Conservation (phyloP, 306 rosid genomes). For the Fagus crenata region DNA sequence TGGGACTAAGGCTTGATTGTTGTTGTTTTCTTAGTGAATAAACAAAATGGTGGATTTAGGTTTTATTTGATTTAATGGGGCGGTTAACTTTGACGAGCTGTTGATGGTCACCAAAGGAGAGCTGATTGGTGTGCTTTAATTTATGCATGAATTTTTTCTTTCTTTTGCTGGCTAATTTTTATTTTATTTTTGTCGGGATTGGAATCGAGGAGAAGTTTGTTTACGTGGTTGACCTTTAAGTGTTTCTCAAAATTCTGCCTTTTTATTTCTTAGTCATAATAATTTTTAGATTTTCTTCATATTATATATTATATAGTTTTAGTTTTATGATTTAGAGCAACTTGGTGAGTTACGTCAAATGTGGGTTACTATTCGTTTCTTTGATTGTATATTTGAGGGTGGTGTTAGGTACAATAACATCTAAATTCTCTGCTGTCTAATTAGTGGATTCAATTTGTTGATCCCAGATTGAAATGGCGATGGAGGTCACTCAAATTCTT, state of each 20-base stretch:
- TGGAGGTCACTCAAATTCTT: constrained; percentile 89
- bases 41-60: neutral
- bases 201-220: too few relatives aligned
- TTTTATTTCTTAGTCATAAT: too few relatives aligned
- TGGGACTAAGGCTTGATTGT: too few relatives aligned
- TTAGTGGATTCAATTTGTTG: constrained; percentile 10
- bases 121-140: neutral
- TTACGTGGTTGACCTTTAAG: too few relatives aligned
- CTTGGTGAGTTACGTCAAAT: neutral
- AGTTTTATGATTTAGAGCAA: neutral
- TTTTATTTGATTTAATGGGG: neutral
- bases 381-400: neutral
- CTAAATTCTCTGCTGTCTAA: neutral
- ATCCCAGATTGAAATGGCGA: constrained; percentile 59
- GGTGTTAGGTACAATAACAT: neutral
- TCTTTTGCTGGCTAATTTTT: neutral
- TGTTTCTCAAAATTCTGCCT: too few relatives aligned
- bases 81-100: neutral
- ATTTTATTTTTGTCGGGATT: too few relatives aligned
- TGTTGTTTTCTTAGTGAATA: neutral
- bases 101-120: neutral
- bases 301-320: too few relatives aligned
- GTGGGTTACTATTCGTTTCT: neutral
- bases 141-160: neutral
- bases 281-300: too few relatives aligned